These are phyloP conservation scores for Nepenthes gracilis DNA, from an alignment of 148 eudicot species.

Conservation along the genomic window DNA sequence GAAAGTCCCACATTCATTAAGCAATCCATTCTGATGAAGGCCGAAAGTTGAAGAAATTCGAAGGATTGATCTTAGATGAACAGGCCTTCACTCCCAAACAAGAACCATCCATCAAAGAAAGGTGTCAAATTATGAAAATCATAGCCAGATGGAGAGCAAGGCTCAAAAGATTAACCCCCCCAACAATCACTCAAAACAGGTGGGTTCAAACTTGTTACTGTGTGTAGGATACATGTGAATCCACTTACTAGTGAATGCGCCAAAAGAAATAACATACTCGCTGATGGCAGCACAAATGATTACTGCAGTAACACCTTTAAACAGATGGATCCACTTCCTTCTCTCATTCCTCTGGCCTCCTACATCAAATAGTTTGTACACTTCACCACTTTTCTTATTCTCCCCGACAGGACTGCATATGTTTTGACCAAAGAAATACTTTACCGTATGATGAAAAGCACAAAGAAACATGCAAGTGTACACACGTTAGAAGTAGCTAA, in stretches of 20 bases:
- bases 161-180: neutral
- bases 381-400: conserved; percentile 93
- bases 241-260: neutral
- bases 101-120: no score
- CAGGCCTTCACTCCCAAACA: no score
- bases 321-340: conserved; percentile 98
- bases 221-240: neutral
- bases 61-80: no score
- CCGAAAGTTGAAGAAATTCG: no score
- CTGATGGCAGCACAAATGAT: conserved; percentile 95
- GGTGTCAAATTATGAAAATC: no score
- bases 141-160: neutral
- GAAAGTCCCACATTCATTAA: neutral
- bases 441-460: neutral
- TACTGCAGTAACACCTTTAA: conserved; percentile 95
- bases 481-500: neutral
- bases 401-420: conserved; percentile 89
- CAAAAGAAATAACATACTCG: neutral
- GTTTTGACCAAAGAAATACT: neutral
- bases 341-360: conserved; percentile 99
- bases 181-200: no score
- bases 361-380: conserved; percentile 89
- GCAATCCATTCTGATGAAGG: neutral
- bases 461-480: neutral
- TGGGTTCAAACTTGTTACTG: neutral